Evolutionary conservation across 108 stramenopile species (phyloP).

Genomic region (Cyclotella atomus): DNA sequence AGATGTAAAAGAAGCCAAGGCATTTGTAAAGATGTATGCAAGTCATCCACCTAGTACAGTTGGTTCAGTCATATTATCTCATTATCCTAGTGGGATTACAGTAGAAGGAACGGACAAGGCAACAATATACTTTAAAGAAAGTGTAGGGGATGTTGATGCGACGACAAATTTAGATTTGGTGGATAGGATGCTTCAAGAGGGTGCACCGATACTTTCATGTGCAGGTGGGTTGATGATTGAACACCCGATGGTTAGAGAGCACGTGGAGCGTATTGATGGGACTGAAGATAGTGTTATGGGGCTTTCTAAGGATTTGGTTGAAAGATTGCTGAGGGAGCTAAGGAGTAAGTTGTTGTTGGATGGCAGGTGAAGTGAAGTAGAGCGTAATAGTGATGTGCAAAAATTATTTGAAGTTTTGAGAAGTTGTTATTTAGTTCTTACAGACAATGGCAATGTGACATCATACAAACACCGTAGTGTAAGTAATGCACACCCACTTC

Average conservation of each 20-base stretch:
- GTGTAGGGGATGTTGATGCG: not conserved
- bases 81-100: constrained; percentile 70
- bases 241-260: constrained; percentile 71
- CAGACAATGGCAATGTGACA: too few species aligned
- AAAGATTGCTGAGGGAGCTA: constrained; percentile 21
- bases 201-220: constrained; percentile 74
- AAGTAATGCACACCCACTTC: too few species aligned
- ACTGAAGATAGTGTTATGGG: constrained; percentile 90
- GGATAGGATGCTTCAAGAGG: constrained; percentile 58
- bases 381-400: not conserved
- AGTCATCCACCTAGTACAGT: constrained; percentile 69
- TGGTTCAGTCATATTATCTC: constrained; percentile 72
- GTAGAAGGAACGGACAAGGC: constrained; percentile 82
- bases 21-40: constrained; percentile 64
- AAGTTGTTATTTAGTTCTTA: not conserved
- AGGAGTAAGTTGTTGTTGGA: constrained; percentile 18
- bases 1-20: constrained; percentile 67
- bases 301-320: constrained; percentile 24
- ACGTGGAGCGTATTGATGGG: constrained; percentile 79
- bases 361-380: not conserved
- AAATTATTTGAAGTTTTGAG: not conserved
- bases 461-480: too few species aligned
- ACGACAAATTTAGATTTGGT: constrained; percentile 43
- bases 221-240: constrained; percentile 90
- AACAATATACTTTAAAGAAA: constrained; percentile 66